A percentile compares a stretch with the other conserved stretches of the same genome.
Evolutionary conservation across 2,329 filamentous ascomycete genomes (phyloP).

Genomic region (Ophiostoma sp.): DNA sequence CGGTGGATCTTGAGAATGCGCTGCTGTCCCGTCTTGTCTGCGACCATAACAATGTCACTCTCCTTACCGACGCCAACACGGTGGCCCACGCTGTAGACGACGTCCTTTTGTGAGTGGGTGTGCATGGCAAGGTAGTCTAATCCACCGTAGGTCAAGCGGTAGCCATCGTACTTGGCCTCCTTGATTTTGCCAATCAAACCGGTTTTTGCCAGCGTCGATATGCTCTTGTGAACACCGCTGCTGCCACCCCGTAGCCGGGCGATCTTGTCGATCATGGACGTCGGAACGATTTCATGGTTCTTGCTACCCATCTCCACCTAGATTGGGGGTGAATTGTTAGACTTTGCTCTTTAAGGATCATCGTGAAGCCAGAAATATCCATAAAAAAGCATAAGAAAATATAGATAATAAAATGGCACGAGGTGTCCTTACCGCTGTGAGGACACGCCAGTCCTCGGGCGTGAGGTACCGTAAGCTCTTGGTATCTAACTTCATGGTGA

Average conservation of each 20-base stretch:
- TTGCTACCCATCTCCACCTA: slow-evolving; percentile 91
- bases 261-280: slow-evolving; percentile 79
- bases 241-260: slow-evolving; percentile 76
- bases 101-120: slow-evolving; percentile 75
- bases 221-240: slow-evolving; percentile 79
- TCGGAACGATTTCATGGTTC: slow-evolving; percentile 97
- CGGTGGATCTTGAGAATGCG: slow-evolving; percentile 93
- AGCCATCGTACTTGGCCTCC: slow-evolving; percentile 96
- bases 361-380: background rate
- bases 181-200: slow-evolving; percentile 90
- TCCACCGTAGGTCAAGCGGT: slow-evolving; percentile 92
- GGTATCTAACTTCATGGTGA: slow-evolving; percentile 87
- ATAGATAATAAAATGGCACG: background rate
- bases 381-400: slow-evolving; percentile 30
- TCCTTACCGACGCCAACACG: slow-evolving; percentile 97
- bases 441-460: slow-evolving; percentile 90
- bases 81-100: slow-evolving; percentile 88
- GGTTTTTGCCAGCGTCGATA: slow-evolving; percentile 87
- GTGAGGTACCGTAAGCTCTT: slow-evolving; percentile 91
- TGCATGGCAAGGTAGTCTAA: slow-evolving; percentile 97
- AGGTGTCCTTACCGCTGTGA: slow-evolving; percentile 71
- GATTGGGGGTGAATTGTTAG: slow-evolving; percentile 35
- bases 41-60: slow-evolving; percentile 94
- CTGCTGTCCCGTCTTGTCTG: slow-evolving; percentile 73
- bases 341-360: background rate